Percentiles rank a stretch among this genome's conserved stretches.
phyloP scores from a whole-genome alignment of 768 basidiomycete species.

The Russula virescens region DNA sequence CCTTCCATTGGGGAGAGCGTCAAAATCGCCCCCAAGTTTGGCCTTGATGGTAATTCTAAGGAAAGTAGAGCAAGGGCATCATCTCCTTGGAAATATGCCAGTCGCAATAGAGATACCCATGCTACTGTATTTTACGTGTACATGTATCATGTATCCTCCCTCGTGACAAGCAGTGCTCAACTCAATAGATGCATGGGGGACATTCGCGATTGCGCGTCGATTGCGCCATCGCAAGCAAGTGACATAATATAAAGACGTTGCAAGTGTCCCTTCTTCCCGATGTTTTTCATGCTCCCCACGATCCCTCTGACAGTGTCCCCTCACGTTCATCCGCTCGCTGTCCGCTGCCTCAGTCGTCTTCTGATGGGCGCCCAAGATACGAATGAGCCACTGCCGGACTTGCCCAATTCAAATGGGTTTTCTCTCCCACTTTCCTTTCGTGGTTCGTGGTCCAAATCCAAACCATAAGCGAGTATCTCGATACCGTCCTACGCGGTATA shows the following conservation, averaged over 20 bases:
- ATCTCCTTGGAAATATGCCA: too few relatives aligned
- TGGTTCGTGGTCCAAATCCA: too few relatives aligned
- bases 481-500: not conserved
- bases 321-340: not conserved
- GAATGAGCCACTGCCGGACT: not conserved
- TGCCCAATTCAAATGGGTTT: not conserved
- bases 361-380: constrained; percentile 8
- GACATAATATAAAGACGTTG: constrained; percentile 3
- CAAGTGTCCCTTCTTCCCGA: too few relatives aligned
- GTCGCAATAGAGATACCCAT: too few relatives aligned
- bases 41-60: too few relatives aligned
- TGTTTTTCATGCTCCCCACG: not conserved
- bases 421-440: constrained; percentile 3
- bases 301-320: not conserved
- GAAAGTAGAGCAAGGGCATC: too few relatives aligned
- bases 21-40: not conserved
- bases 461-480: not conserved
- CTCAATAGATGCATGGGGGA: too few relatives aligned
- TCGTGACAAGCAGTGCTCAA: too few relatives aligned
- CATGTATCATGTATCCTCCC: too few relatives aligned
- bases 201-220: constrained; percentile 13
- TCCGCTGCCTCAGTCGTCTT: not conserved
- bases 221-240: constrained; percentile 21
- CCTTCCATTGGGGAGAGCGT: not conserved
- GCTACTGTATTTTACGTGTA: not conserved